Percentiles rank a stretch among this genome's conserved stretches.
Conservation (phyloP, 352 stramenopile species). For the Globisporangium cystogenes region DNA sequence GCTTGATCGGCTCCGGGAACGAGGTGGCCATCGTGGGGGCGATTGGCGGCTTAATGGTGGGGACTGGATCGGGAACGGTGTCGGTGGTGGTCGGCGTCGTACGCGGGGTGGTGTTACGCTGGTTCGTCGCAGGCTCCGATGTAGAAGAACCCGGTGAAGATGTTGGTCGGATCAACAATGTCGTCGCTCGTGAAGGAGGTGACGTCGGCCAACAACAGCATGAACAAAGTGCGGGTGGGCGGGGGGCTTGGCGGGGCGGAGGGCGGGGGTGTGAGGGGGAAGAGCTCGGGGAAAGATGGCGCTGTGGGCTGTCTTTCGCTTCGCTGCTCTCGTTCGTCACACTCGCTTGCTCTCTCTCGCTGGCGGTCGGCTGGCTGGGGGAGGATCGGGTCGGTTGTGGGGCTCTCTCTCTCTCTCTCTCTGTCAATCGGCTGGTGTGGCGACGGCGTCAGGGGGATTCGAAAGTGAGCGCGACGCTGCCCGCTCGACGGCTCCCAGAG, state of each 20-base stretch:
- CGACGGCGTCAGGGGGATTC: background rate
- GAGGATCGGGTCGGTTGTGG: background rate
- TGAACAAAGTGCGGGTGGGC: conserved; percentile 39
- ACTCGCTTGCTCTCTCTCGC: conserved; percentile 8
- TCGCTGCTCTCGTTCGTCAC: conserved; percentile 5
- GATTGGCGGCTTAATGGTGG: conserved; percentile 8
- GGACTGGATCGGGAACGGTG: background rate
- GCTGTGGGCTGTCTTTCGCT: conserved; percentile 16
- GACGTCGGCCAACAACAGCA: conserved; percentile 71
- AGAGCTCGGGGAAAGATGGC: background rate
- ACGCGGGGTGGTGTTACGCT: conserved; percentile 53
- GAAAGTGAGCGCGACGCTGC: background rate
- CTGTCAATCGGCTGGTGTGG: background rate
- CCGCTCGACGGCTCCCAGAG: no score
- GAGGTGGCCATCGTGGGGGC: conserved; percentile 31
- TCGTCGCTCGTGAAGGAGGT: conserved; percentile 72
- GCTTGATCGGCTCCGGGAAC: conserved; percentile 73
- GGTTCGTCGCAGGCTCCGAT: conserved; percentile 87
- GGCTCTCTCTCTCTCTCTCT: conserved; percentile 1
- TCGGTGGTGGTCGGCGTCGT: background rate
- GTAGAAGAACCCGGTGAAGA: conserved; percentile 90
- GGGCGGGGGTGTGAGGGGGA: background rate
- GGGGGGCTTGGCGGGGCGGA: conserved; percentile 4
- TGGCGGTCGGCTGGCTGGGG: background rate
- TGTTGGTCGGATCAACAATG: conserved; percentile 85